phyloP scores from a whole-genome alignment of 2,329 filamentous ascomycete species.

The Fusarium sp. region DNA sequence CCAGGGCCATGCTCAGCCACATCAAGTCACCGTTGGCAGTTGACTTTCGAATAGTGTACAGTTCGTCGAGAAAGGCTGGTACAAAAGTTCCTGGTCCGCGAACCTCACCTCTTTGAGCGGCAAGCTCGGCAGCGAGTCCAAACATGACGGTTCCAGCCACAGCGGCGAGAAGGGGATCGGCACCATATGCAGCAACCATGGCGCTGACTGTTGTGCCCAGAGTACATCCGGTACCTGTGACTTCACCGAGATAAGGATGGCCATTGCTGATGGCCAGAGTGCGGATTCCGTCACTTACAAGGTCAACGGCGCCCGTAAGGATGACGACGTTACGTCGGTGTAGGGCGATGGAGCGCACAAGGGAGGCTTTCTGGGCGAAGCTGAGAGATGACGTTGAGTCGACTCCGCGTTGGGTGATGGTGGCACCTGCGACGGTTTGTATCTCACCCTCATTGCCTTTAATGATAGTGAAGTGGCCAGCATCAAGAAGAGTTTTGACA shows the following conservation, averaged over 20 bases:
- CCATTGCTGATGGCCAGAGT: conserved; percentile 81
- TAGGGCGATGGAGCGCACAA: conserved; percentile 75
- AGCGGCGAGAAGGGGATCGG: conserved; percentile 77
- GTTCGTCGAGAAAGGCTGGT: conserved; percentile 83
- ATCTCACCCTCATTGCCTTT: conserved; percentile 97
- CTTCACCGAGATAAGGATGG: conserved; percentile 74
- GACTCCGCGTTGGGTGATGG: conserved; percentile 78
- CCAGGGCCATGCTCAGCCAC: conserved; percentile 66
- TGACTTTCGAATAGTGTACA: conserved; percentile 63
- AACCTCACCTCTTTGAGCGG: conserved; percentile 74
- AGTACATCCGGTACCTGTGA: conserved; percentile 87
- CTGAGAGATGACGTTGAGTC: conserved; percentile 76
- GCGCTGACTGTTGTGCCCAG: conserved; percentile 85
- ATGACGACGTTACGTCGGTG: conserved; percentile 76
- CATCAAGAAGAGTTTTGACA: conserved; percentile 75
- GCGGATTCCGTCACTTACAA: conserved; percentile 78
- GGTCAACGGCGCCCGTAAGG: conserved; percentile 84
- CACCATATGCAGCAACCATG: conserved; percentile 72
- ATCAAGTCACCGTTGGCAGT: conserved; percentile 60
- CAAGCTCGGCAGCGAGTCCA: conserved; percentile 77
- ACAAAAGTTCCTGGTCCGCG: conserved; percentile 88
- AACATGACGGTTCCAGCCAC: conserved; percentile 81
- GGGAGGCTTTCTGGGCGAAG: conserved; percentile 63
- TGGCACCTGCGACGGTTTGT: conserved; percentile 73
- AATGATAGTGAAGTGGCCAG: conserved; percentile 86